Evolutionary conservation across 2,329 filamentous ascomycete genomes (phyloP), one percentile per base, ranked within the genome.

Genomic region (Trichoderma citrinoviride): DNA sequence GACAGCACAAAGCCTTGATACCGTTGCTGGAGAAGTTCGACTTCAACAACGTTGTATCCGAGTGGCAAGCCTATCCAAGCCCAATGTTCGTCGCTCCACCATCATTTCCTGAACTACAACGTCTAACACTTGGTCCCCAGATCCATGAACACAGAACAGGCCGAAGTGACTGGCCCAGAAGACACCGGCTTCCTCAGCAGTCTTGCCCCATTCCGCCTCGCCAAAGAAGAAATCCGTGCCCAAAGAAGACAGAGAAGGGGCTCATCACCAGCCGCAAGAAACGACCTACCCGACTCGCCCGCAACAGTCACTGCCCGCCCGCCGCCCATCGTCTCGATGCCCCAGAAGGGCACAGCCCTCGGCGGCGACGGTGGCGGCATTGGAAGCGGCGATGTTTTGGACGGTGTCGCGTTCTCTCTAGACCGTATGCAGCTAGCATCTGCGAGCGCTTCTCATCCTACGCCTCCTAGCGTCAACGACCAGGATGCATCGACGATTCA

Each of bases 21-120:
- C 58, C 58, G 33, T 25, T 61, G 8, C 27, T 61, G 19, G 58
- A 61, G 15, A 61, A 61, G 37, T 61, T 61, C 23, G 58, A 53
- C 37, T 61, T 61, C 7, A 53, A 23, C n/a, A 61, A 61, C 25
- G 58, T 61, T 7, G 58, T 61, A 25, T 47, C 58, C n/a, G 58
- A 61, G 21, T 61, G 58, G 58, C 58, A 61, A 52, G 46, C 58
- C 33, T 61, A 61, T 29, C 58, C 58, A 43, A 61, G 47, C 15
- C 58, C 58, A 33, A 52, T 61, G 58, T 61, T 52, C 14, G 58
- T 49, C 19, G 2, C 5, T 33, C 14, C 47, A 7, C 15, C 15
- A 27, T 5, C 17, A 17, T 41, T 1, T 15, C 14, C 12, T 4
- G 8, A 3, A 2, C 2, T 14, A 47, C 25, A 8, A 8, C 37